Evolutionary conservation across 345 rosid species (phyloP), one percentile per base, ranked within the genome.

Genomic region (Rhodomyrtus tomentosa): DNA sequence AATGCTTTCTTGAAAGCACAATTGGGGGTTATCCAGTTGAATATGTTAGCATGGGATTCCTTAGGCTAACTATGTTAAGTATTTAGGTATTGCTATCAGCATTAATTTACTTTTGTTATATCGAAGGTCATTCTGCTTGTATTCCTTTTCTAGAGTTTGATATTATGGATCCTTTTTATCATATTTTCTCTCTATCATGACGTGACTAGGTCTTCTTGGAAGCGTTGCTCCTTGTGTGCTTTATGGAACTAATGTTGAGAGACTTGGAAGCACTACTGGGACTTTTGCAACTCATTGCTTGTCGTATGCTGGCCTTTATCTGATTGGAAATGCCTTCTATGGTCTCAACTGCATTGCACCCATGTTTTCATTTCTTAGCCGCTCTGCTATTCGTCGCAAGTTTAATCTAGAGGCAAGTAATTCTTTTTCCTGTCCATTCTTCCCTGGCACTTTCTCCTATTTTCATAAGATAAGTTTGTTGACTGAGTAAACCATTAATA

Each of bases 261-360:
- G 99, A 86, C 94, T 96, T 84, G 95, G 93, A 24, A 92, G 97
- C 81, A 85, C 88, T 82, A 90, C 97, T 0, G 98, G 95, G 84
- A 92, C 95, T 49, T 96, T 96, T 90, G 88, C 97, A n/a, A 92
- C 86, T 85, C 98, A 94, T 81, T 94, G 99, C 87, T 86, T 94
- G 90, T 87, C 95, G 12, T 96, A 96, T 88, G 82, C 91, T 40
- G 95, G 95, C 81, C 90, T 96, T 36, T 96, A 90, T 91, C 86
- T 96, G 89, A 87, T 96, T 7, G 98, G 98, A 50, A 90, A 90
- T 16, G 85, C 90, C 54, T 55, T 93, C 81, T 93, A 90, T 80
- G 94, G 99, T 20, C 87, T 94, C 92, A 96, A 95, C 86, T 93
- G 92, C 73, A 90, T 96, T 58, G 99, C 98, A 51, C 99, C 99